Evolutionary conservation across 192 early-diverging fungal species (phyloP), one percentile per base, ranked within the genome.

Genomic region (Linnemannia hyalina): DNA sequence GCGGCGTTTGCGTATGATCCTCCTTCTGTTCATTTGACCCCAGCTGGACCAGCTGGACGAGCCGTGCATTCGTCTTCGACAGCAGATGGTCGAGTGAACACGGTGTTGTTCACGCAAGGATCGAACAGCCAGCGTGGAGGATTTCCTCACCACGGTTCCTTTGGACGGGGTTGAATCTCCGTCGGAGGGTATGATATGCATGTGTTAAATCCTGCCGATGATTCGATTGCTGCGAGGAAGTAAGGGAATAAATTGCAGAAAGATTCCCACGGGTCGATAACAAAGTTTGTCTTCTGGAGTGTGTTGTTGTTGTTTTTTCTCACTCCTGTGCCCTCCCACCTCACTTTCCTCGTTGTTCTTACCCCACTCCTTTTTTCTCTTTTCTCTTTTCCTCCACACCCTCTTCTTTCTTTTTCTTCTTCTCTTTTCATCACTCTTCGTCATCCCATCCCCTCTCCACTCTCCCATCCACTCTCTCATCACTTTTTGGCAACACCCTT

Each of bases 361-460:
- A 40, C 68, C 40, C 54, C 73, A 52, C 47, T 52, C 47, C 60
- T 75, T 36, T 38, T 77, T 46, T 47, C 44, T 68, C 29, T 29
- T 8, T 32, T 41, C 55, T 22, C 46, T 63, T 20, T 71, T 32
- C 1, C 44, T 54, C 35, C 74, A n/a, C 70, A 55, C 68, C 57
- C 54, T n/a, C 36, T 23, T 22, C 32, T 9, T 38, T 68, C 42
- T 8, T 55, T 75, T 22, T 20, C 73, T 65, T 9, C 42, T 70
- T 42, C 44, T 42, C 44, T 26, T 73, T 36, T 38, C 68, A 29
- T 40, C 41, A n/a, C 38, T 68, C 63, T 15, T 68, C 76, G 23
- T 44, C 40, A 36, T 22, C 38, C 57, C 44, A 38, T 41, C 68
- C 40, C 60, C 65, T 75, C 63, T 57, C 74, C 75, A 68, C 60